Conservation (phyloP, 768 basidiomycete genomes). For the Boletus sp. region DNA sequence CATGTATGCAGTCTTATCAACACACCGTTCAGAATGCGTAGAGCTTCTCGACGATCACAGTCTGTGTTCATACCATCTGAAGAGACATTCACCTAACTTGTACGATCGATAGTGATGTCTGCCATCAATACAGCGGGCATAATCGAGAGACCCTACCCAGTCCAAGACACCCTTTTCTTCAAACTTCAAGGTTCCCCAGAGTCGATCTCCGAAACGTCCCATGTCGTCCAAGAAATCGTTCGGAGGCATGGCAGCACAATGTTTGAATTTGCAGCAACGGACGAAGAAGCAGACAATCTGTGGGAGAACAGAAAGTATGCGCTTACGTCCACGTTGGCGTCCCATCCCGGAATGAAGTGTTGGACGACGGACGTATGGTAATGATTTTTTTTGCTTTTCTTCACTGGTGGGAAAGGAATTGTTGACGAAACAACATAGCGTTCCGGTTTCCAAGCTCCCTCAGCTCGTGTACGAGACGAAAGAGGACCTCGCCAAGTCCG, state of each 20-base stretch:
- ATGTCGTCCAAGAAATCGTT: constrained; percentile 58
- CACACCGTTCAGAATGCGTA: constrained; percentile 63
- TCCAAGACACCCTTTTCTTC: constrained; percentile 83
- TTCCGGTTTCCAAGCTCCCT: constrained; percentile 68
- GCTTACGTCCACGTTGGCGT: constrained; percentile 65
- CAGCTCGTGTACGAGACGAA: constrained; percentile 77
- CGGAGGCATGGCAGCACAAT: constrained; percentile 63
- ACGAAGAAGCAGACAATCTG: constrained; percentile 71
- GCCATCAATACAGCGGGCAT: constrained; percentile 72
- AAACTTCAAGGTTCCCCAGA: constrained; percentile 80
- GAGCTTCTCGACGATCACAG: constrained; percentile 82
- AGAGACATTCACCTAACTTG: not conserved
- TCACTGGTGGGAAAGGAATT: not conserved
- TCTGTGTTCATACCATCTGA: constrained; percentile 27
- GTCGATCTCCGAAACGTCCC: constrained; percentile 56
- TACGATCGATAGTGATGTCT: constrained; percentile 57
- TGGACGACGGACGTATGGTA: constrained; percentile 95
- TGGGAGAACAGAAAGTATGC: constrained; percentile 90
- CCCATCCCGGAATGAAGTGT: constrained; percentile 59
- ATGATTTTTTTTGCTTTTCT: constrained; percentile 6
- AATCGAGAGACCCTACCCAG: constrained; percentile 59
- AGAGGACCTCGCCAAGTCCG: constrained; percentile 62
- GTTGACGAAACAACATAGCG: constrained; percentile 35
- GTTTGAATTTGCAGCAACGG: constrained; percentile 72
- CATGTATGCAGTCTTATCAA: not conserved